Evolutionary conservation across 2,329 filamentous ascomycete species (phyloP).

Genomic region (Seiridium cupressi): DNA sequence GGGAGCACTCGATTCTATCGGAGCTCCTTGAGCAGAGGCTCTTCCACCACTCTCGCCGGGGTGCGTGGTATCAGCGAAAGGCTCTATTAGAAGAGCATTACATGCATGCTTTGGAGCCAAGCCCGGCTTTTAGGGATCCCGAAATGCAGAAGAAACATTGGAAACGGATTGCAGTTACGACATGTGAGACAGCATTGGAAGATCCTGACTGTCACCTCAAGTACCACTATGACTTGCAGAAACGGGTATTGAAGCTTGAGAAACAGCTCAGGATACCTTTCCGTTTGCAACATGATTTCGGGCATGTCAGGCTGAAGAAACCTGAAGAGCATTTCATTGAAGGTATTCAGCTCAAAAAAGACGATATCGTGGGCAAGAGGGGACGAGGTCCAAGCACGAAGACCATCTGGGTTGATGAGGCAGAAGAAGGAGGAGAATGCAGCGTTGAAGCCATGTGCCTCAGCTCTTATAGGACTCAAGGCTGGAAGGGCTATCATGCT

Average conservation of each 20-base stretch:
- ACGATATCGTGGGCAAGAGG: conserved; percentile 40
- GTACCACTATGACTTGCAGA: conserved; percentile 92
- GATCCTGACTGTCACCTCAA: conserved; percentile 89
- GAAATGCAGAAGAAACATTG: conserved; percentile 74
- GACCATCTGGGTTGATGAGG: conserved; percentile 84
- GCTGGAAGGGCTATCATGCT: conserved; percentile 93
- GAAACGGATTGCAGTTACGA: conserved; percentile 72
- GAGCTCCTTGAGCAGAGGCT: conserved; percentile 78
- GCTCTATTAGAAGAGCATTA: conserved; percentile 94
- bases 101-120: conserved; percentile 64
- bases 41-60: conserved; percentile 82
- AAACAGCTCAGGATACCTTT: conserved; percentile 78
- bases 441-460: conserved; percentile 94
- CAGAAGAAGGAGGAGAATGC: conserved; percentile 69
- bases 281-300: conserved; percentile 88
- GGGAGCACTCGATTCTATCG: conserved; percentile 71
- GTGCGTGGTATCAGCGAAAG: conserved; percentile 94
- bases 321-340: conserved; percentile 73
- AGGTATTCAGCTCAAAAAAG: conserved; percentile 73
- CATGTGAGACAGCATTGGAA: conserved; percentile 83
- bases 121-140: conserved; percentile 30
- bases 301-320: conserved; percentile 74
- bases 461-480: conserved; percentile 75
- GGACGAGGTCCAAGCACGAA: conserved; percentile 56
- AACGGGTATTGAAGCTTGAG: conserved; percentile 88